These are phyloP conservation scores for Oryza punctata DNA, from an alignment of 176 grass and related monocot species.

Conservation along the genomic window DNA sequence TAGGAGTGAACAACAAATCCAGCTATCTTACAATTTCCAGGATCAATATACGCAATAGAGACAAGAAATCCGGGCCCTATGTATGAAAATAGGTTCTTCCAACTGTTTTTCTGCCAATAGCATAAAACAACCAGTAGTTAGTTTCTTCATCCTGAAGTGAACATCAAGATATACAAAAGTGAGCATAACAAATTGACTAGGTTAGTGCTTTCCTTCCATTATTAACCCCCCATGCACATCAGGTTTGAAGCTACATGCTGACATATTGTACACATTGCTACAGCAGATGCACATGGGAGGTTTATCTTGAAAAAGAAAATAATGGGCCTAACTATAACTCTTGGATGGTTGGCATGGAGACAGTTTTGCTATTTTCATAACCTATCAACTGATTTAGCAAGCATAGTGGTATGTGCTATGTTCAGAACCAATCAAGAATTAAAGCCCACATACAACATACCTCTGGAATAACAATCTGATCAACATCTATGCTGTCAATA, in stretches of 20 bases:
- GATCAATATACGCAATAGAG: slow-evolving; percentile 97
- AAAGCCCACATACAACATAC: slow-evolving; percentile 40
- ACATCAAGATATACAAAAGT: not conserved
- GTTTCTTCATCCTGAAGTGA: slow-evolving; percentile 18
- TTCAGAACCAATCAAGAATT: slow-evolving; percentile 11
- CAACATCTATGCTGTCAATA: slow-evolving; percentile 78
- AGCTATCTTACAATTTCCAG: slow-evolving; percentile 84
- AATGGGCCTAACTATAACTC: not conserved
- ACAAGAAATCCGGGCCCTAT: slow-evolving; percentile 96
- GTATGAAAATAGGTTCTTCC: slow-evolving; percentile 95
- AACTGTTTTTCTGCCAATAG: slow-evolving; percentile 73
- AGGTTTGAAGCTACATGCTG: not conserved
- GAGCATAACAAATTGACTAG: not conserved
- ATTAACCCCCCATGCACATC: not conserved
- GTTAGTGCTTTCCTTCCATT: not conserved
- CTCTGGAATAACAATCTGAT: slow-evolving; percentile 90
- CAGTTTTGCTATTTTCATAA: not conserved
- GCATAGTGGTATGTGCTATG: not conserved
- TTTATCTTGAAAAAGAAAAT: slow-evolving; percentile 22
- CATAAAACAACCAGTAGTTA: slow-evolving; percentile 29
- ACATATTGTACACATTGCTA: not conserved
- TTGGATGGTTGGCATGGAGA: not conserved
- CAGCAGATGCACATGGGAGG: slow-evolving; percentile 19
- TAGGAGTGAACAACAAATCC: slow-evolving; percentile 7
- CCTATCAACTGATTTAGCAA: not conserved